These are phyloP conservation scores for Fusarium transvaalense DNA, from an alignment of 2,329 filamentous ascomycete species.

Conservation along the genomic window DNA sequence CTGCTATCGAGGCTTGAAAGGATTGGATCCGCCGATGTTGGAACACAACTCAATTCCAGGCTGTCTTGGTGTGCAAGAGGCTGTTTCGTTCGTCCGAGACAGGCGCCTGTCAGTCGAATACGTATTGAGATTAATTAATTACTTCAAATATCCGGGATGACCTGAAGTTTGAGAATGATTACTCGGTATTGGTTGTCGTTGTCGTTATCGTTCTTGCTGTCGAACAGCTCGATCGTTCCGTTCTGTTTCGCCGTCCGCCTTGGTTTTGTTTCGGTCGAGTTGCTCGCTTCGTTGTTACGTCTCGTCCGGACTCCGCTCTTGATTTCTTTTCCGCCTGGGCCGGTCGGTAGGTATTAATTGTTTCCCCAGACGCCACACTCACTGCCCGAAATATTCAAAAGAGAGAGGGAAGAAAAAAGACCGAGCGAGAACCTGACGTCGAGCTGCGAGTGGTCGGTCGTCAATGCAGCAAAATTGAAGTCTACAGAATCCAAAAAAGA, in stretches of 20 bases:
- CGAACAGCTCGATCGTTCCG: slow-evolving; percentile 19
- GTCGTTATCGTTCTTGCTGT: slow-evolving; percentile 19
- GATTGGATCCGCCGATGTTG: slow-evolving; percentile 14
- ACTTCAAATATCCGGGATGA: slow-evolving; percentile 17
- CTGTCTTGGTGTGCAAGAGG: slow-evolving; percentile 8
- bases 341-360: slow-evolving; percentile 4
- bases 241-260: slow-evolving; percentile 16
- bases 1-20: slow-evolving; percentile 6
- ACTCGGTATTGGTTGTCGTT: slow-evolving; percentile 13
- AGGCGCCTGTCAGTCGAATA: slow-evolving; percentile 13
- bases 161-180: slow-evolving; percentile 27
- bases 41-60: slow-evolving; percentile 22
- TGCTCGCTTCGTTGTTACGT: slow-evolving; percentile 17
- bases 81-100: slow-evolving; percentile 20
- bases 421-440: slow-evolving; percentile 6
- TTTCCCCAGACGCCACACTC: slow-evolving; percentile 28
- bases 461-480: slow-evolving; percentile 16
- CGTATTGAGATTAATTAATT: slow-evolving; percentile 20
- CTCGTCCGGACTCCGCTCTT: slow-evolving; percentile 31
- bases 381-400: slow-evolving; percentile 12
- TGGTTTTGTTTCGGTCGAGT: slow-evolving; percentile 16
- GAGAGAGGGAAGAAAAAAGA: slow-evolving; percentile 10
- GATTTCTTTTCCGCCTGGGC: slow-evolving; percentile 22
- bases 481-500: background rate
- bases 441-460: slow-evolving; percentile 9